Percentiles rank a stretch among this genome's conserved stretches.
phyloP scores from a whole-genome alignment of 208 protist species.

The Wallacemonas sp. region DNA sequence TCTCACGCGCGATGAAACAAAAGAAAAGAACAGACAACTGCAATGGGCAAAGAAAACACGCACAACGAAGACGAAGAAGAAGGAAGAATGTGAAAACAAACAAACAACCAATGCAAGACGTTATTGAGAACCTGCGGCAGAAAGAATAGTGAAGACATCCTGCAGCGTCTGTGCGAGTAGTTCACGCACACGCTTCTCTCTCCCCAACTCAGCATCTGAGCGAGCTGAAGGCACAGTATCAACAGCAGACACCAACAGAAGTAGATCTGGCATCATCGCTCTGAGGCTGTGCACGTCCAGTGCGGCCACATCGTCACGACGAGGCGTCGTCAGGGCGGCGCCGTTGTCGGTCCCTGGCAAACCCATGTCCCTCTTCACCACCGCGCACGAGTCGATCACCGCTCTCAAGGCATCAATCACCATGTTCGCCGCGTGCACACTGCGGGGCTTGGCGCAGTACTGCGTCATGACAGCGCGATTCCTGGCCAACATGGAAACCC shows the following conservation, averaged over 20 bases:
- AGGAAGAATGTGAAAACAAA: not conserved
- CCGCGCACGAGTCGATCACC: not conserved
- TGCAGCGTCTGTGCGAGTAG: not conserved
- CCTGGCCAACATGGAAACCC: conserved; percentile 46
- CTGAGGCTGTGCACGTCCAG: conserved; percentile 2
- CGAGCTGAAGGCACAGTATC: not conserved
- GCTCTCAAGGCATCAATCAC: not conserved
- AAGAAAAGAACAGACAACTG: conserved; percentile 8
- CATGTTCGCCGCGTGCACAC: conserved; percentile 26
- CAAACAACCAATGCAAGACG: too few relatives aligned
- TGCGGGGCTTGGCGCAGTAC: conserved; percentile 42
- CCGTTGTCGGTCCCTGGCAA: not conserved
- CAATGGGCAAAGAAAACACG: conserved; percentile 1
- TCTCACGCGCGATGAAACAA: too few relatives aligned
- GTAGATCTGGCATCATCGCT: conserved; percentile 1
- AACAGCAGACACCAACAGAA: not conserved
- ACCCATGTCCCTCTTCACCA: not conserved
- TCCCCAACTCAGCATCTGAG: conserved; percentile 1
- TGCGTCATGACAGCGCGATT: conserved; percentile 40
- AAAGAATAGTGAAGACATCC: not conserved
- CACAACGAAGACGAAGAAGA: conserved; percentile 13
- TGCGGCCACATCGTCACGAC: not conserved
- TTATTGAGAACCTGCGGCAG: not conserved
- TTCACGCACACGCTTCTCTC: not conserved
- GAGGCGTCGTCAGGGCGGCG: not conserved